These are phyloP conservation scores for Isatis lusitanica DNA, from an alignment of 441 rosid species.

Conservation along the genomic window DNA sequence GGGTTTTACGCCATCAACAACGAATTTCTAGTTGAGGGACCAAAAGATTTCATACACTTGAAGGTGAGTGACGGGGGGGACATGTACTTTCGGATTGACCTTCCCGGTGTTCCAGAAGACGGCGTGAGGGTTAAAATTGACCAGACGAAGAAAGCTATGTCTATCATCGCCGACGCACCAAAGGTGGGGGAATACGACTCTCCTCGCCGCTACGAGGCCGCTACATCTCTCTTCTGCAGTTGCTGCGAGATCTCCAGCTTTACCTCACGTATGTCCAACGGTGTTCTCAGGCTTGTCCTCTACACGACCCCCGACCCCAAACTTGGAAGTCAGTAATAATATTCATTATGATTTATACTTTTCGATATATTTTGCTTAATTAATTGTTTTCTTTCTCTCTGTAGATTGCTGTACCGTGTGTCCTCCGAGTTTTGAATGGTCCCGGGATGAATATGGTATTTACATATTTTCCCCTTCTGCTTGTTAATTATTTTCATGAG, in stretches of 20 bases:
- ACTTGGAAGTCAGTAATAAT: too few relatives aligned
- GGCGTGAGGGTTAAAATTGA: neutral
- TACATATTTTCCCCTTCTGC: too few relatives aligned
- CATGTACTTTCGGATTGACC: neutral
- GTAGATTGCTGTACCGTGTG: too few relatives aligned
- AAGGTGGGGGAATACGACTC: neutral
- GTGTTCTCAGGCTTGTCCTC: neutral
- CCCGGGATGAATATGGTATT: too few relatives aligned
- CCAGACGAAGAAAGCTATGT: neutral
- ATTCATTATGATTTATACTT: too few relatives aligned
- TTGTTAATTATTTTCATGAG: too few relatives aligned
- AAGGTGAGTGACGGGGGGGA: neutral
- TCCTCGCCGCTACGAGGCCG: neutral
- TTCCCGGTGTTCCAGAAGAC: neutral
- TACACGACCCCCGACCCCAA: neutral
- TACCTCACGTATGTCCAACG: neutral
- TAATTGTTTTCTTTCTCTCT: too few relatives aligned
- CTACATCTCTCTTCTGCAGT: neutral
- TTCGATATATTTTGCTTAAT: too few relatives aligned
- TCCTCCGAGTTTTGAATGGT: too few relatives aligned
- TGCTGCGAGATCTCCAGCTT: neutral
- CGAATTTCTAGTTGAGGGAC: neutral
- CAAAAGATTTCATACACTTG: neutral
- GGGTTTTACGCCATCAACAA: conserved; percentile 1
- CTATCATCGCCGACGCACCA: neutral